Evolutionary conservation across 352 stramenopile genomes (phyloP).

Genomic region (Globisporangium parvum): DNA sequence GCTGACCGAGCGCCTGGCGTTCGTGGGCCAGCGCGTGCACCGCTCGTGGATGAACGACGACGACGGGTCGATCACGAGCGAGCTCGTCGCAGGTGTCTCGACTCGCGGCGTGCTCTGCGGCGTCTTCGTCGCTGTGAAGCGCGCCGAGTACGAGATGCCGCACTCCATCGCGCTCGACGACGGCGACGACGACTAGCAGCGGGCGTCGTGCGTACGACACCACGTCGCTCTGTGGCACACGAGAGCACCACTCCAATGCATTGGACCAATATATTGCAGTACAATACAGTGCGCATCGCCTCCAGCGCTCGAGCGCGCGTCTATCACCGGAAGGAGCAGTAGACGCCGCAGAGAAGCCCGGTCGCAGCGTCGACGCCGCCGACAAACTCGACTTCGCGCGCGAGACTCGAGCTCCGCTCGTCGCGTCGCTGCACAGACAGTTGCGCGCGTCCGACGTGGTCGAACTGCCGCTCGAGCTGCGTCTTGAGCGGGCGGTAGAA

Average conservation of each 20-base stretch:
- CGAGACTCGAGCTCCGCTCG: too few species aligned
- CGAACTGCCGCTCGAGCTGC: conserved; percentile 12
- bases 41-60: conserved; percentile 40
- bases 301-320: too few species aligned
- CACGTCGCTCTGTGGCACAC: too few species aligned
- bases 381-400: too few species aligned
- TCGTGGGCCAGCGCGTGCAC: conserved; percentile 32
- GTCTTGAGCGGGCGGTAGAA: conserved; percentile 25
- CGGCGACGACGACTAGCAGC: neutral
- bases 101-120: conserved; percentile 29
- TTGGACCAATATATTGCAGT: too few species aligned
- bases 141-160: conserved; percentile 13
- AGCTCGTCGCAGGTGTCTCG: conserved; percentile 33
- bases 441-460: conserved; percentile 1
- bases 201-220: too few species aligned
- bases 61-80: conserved; percentile 21
- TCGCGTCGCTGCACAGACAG: neutral
- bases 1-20: conserved; percentile 12
- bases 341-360: too few species aligned
- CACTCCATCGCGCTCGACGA: neutral
- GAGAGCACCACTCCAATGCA: too few species aligned
- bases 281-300: too few species aligned
- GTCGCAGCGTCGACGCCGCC: too few species aligned
- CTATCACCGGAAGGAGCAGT: too few species aligned
- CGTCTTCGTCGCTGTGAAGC: conserved; percentile 29